Conservation (phyloP, 2,329 filamentous ascomycete species). For the Fusarium citri region DNA sequence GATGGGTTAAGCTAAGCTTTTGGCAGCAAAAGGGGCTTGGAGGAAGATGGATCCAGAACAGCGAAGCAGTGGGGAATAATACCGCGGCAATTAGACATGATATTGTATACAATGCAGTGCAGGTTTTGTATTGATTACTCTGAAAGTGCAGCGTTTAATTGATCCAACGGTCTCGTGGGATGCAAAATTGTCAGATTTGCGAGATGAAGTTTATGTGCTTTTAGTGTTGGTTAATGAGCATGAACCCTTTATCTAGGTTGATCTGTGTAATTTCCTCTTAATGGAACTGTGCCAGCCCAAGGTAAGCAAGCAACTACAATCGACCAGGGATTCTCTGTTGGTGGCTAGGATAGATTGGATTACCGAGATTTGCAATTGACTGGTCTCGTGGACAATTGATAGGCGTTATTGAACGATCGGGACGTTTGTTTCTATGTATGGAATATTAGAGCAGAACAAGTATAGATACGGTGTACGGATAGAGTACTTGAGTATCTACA, state of each 20-base stretch:
- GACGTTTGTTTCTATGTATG: constrained; percentile 40
- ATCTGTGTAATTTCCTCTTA: constrained; percentile 10
- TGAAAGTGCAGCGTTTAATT: constrained; percentile 1
- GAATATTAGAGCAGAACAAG: neutral
- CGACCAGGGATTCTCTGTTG: constrained; percentile 10
- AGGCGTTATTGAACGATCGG: neutral
- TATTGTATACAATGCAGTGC: neutral
- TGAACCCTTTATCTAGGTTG: constrained; percentile 4
- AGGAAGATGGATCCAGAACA: constrained; percentile 14
- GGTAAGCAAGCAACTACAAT: constrained; percentile 10
- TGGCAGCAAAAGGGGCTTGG: constrained; percentile 20
- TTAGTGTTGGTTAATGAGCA: neutral
- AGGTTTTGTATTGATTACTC: constrained; percentile 33
- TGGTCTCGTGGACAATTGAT: constrained; percentile 10
- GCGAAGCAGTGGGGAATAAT: constrained; percentile 20
- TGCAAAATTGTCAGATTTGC: neutral
- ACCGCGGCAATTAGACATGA: neutral
- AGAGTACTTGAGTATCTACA: no score
- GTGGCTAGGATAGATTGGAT: constrained; percentile 28
- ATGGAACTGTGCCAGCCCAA: neutral
- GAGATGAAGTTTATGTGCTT: constrained; percentile 3
- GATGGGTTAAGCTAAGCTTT: constrained; percentile 35
- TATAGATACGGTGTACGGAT: neutral
- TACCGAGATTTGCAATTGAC: constrained; percentile 43
- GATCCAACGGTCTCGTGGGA: constrained; percentile 1